Evolutionary conservation across 768 basidiomycete species (phyloP), one percentile per base, ranked within the genome.

Genomic region (Auricularia heimuer): DNA sequence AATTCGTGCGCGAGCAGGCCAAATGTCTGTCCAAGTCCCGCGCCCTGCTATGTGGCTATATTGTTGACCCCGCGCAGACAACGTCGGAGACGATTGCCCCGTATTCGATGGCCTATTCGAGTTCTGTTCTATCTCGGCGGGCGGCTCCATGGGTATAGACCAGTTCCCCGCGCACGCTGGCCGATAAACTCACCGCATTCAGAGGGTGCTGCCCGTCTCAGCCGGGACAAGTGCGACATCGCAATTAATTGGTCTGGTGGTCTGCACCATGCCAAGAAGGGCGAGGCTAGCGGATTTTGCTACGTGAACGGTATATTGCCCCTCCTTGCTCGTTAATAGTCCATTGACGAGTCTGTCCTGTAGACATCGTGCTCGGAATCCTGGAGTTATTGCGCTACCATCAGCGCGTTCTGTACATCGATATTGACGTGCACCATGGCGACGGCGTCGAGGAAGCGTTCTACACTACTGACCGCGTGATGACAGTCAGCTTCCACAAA

Each of bases 381-480:
- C 81, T 98, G 36, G 97, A 98, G 74, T 83, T 99, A 11, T 80
- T 98, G 64, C 81, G 96, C 87, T 97, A 97, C 75, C 94, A 98
- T 72, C 85, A 85, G 12, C 85, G 97, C 39, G 97, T 99, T 35
- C 81, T 99, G 24, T 99, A 99, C 76, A 94, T 99, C 69, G 97
- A 99, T 73, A 95, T 99, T 65, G 97, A 99, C 73, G 92, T 97
- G 1, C 97, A 99, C 73, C 97, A 99, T 67, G 97, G 97, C 16
- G 97, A 99, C 75, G 97, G 97, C 54, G 97, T 99, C 29, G 97
- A 99, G 73, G 97, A 99, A 76, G 97, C 97, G 0, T 99, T 99
- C 75, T 99, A 98, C 75, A 95, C 94, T 3, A 98, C 97, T 24
- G 96, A 99, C 73, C 83, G 97, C 54, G 97, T 99, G 65, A 98